Percentiles rank a stretch among this genome's conserved stretches.
phyloP scores from a whole-genome alignment of 2,329 filamentous ascomycete species.

The Aspergillus sp. region DNA sequence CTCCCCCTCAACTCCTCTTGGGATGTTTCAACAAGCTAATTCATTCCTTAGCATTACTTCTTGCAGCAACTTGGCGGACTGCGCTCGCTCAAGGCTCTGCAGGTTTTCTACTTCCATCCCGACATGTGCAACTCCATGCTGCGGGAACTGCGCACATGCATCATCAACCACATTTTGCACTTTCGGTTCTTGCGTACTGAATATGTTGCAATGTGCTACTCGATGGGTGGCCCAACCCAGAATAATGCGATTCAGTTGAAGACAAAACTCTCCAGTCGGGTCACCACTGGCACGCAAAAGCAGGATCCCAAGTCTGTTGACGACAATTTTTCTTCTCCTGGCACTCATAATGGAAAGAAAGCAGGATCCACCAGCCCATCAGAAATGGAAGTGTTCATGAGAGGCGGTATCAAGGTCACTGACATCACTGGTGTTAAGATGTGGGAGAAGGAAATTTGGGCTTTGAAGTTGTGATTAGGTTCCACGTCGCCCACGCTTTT shows the following conservation, averaged over 20 bases:
- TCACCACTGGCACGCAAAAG: neutral
- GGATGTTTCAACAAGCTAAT: neutral
- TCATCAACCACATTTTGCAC: constrained; percentile 15
- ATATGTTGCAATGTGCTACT: constrained; percentile 18
- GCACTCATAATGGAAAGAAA: neutral
- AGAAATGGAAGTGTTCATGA: constrained; percentile 1
- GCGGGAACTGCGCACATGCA: constrained; percentile 13
- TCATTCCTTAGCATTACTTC: constrained; percentile 11
- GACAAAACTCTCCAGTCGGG: neutral
- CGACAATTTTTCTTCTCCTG: neutral
- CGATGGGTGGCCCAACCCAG: constrained; percentile 2
- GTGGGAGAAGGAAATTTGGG: constrained; percentile 19
- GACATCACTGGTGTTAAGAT: constrained; percentile 17
- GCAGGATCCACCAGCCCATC: neutral
- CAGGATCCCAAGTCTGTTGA: no score
- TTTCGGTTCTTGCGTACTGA: constrained; percentile 11
- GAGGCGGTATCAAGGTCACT: constrained; percentile 5
- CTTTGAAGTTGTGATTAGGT: constrained; percentile 12
- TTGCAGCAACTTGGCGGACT: constrained; percentile 15
- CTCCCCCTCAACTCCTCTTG: neutral
- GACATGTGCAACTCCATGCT: constrained; percentile 10
- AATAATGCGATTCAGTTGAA: constrained; percentile 2
- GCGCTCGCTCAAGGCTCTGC: constrained; percentile 15
- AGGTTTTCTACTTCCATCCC: constrained; percentile 13
- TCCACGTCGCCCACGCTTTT: neutral